Evolutionary conservation across 495 filamentous ascomycete genomes (phyloP).

Genomic region (Neurospora sp.): DNA sequence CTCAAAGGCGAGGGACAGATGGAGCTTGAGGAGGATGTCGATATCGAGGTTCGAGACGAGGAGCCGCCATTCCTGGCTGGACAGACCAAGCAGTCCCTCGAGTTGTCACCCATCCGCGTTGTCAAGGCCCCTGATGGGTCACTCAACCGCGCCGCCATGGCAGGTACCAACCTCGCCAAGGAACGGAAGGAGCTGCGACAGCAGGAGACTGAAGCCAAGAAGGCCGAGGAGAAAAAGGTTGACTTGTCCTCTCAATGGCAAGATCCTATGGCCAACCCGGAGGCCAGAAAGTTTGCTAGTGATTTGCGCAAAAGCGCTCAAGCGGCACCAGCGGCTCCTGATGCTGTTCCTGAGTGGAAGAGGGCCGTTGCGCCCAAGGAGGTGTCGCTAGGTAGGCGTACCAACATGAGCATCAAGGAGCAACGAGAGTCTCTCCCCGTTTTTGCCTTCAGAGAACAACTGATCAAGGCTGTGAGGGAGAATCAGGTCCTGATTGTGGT

Average conservation of each 20-base stretch:
- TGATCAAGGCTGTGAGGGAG: slow-evolving; percentile 76
- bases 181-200: slow-evolving; percentile 83
- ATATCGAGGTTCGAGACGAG: slow-evolving; percentile 93
- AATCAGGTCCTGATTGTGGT: slow-evolving; percentile 95
- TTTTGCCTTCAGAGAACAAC: slow-evolving; percentile 76
- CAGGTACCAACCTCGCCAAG: slow-evolving; percentile 80
- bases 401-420: slow-evolving; percentile 87
- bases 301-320: slow-evolving; percentile 57
- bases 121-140: slow-evolving; percentile 97
- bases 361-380: slow-evolving; percentile 72
- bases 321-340: slow-evolving; percentile 29
- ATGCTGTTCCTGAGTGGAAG: slow-evolving; percentile 88
- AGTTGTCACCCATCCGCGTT: slow-evolving; percentile 88
- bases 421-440: slow-evolving; percentile 87
- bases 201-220: slow-evolving; percentile 76
- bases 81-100: slow-evolving; percentile 90
- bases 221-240: slow-evolving; percentile 65
- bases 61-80: slow-evolving; percentile 94
- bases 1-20: slow-evolving; percentile 78
- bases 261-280: slow-evolving; percentile 84
- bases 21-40: slow-evolving; percentile 92
- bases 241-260: slow-evolving; percentile 92
- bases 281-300: slow-evolving; percentile 74
- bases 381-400: slow-evolving; percentile 73
- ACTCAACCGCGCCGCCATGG: slow-evolving; percentile 89